Conservation (phyloP, 2,329 filamentous ascomycete genomes). For the Trichoderma arundinaceum region DNA sequence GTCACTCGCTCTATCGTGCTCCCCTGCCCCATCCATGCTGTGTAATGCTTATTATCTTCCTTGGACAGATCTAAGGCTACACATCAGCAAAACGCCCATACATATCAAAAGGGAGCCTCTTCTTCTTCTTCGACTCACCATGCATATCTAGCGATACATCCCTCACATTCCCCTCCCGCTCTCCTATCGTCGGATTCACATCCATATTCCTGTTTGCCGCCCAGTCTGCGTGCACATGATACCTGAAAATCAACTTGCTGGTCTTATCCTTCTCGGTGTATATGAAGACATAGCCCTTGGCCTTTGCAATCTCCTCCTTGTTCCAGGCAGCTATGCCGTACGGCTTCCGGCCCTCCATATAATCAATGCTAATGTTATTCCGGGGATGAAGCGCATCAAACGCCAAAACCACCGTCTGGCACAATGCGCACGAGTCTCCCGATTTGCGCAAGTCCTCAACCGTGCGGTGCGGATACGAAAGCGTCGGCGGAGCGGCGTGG, state of each 20-base stretch:
- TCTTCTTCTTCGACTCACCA: neutral
- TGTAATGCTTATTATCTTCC: constrained; percentile 7
- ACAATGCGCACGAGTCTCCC: constrained; percentile 2
- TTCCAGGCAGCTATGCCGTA: constrained; percentile 8
- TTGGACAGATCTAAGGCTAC: neutral
- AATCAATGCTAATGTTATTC: neutral
- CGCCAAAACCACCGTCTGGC: constrained; percentile 16
- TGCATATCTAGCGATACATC: constrained; percentile 17
- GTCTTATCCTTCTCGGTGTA: constrained; percentile 15
- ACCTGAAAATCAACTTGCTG: constrained; percentile 9
- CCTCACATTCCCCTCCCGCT: constrained; percentile 20
- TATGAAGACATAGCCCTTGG: constrained; percentile 9
- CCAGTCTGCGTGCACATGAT: constrained; percentile 18
- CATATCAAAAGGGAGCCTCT: neutral
- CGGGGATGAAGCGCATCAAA: constrained; percentile 20
- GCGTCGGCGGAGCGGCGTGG: constrained; percentile 10
- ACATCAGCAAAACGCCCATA: neutral
- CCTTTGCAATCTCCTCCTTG: neutral
- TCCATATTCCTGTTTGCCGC: constrained; percentile 24
- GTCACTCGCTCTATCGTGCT: neutral
- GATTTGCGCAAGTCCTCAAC: constrained; percentile 10
- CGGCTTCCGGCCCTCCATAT: constrained; percentile 24
- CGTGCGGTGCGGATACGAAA: constrained; percentile 13
- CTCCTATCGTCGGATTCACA: constrained; percentile 12
- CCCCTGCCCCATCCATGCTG: neutral